Evolutionary conservation across 73 alveolate species (phyloP).

Genomic region (Paramecium octaurelia): DNA sequence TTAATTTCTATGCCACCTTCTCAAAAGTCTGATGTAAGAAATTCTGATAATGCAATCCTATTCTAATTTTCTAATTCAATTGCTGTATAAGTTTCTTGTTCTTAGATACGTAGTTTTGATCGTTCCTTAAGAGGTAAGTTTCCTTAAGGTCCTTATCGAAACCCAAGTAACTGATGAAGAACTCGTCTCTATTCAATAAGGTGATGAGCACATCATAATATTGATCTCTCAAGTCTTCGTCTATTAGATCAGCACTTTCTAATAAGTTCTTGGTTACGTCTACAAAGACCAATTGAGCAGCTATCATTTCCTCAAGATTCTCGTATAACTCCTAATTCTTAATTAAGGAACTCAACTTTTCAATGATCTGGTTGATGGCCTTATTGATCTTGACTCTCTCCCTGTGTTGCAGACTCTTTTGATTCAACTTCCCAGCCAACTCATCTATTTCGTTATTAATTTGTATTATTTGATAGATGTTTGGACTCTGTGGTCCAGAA

Average conservation of each 20-base stretch:
- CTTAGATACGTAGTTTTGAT: background rate
- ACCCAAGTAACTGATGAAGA: constrained; percentile 12
- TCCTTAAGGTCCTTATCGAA: background rate
- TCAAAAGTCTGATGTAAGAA: constrained; percentile 13
- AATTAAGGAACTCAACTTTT: background rate
- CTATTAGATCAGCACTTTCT: constrained; percentile 34
- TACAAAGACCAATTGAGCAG: background rate
- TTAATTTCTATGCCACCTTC: background rate
- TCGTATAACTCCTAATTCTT: constrained; percentile 4
- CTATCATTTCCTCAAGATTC: constrained; percentile 22
- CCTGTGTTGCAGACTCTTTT: background rate
- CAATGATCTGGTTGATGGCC: background rate
- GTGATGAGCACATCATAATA: constrained; percentile 21
- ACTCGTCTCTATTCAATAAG: constrained; percentile 40
- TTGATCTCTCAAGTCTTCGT: constrained; percentile 23
- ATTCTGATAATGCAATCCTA: constrained; percentile 37
- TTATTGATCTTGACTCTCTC: constrained; percentile 18
- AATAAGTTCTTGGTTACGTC: constrained; percentile 7
- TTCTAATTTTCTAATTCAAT: background rate
- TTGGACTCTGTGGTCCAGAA: background rate
- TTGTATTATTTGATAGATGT: background rate
- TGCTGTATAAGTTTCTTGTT: background rate
- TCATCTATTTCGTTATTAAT: constrained; percentile 32
- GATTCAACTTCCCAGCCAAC: background rate
- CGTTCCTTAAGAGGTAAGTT: background rate